A percentile compares a stretch with the other conserved stretches of the same genome.
These are phyloP conservation scores for Dictyophora rubrovolvata DNA, from an alignment of 768 basidiomycete species.

Conservation along the genomic window DNA sequence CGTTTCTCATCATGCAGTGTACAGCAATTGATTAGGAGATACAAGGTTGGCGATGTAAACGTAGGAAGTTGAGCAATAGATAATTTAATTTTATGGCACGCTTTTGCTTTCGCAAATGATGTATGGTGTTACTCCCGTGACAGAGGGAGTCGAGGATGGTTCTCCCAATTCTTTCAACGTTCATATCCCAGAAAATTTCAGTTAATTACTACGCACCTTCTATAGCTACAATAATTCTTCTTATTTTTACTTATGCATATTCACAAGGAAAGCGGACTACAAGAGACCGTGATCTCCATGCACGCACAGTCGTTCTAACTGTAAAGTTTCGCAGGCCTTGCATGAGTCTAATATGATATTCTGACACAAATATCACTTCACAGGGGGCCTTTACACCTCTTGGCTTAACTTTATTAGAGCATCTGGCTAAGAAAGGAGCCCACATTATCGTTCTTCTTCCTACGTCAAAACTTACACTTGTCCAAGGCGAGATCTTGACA, in stretches of 20 bases:
- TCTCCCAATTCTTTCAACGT: constrained; percentile 2
- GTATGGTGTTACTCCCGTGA: not conserved
- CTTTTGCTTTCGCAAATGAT: no score
- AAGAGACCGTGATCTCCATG: constrained; percentile 68
- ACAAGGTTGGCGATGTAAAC: not conserved
- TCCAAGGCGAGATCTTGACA: constrained; percentile 45
- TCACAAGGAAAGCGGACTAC: constrained; percentile 61
- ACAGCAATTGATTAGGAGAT: not conserved
- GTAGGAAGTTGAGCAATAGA: not conserved
- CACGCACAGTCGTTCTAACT: constrained; percentile 59
- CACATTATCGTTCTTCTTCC: constrained; percentile 68
- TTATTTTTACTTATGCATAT: constrained; percentile 46
- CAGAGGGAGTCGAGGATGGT: not conserved
- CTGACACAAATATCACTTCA: not conserved
- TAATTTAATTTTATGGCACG: no score
- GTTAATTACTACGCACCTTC: constrained; percentile 44
- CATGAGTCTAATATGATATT: not conserved
- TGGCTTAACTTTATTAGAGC: constrained; percentile 57
- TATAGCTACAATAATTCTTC: constrained; percentile 29
- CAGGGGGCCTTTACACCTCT: constrained; percentile 71
- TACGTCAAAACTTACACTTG: constrained; percentile 39
- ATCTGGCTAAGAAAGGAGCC: constrained; percentile 63
- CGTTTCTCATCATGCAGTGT: not conserved
- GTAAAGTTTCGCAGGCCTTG: constrained; percentile 28
- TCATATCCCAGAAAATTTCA: constrained; percentile 6